Evolutionary conservation across 768 basidiomycete species (phyloP), one percentile per base, ranked within the genome.

Genomic region (Amyloporia xantha): DNA sequence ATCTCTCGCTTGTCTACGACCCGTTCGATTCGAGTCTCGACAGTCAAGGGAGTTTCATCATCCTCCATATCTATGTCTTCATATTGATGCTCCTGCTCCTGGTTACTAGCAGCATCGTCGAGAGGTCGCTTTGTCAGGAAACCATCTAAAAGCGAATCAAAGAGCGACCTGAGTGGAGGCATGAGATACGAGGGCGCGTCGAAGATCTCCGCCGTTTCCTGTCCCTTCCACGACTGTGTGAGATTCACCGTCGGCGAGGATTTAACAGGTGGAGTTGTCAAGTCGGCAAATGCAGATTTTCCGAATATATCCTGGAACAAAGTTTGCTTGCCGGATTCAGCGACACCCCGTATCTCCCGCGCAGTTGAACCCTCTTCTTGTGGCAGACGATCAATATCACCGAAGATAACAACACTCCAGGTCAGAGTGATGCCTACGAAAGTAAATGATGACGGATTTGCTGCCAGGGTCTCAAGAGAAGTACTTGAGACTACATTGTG

Each of bases 261-360:
- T 5, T 48, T 41, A n/a, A 54, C 46, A 21, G 58, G 48, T 26
- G 47, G 27, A 11, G 54, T 44, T 15, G 63, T 53, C 27, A 60
- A 52, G 26, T 68, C 61, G 5, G 59, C 57, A 56, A 92, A 81
- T 2, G 86, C 85, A 38, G 88, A 79, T 50, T 78, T 71, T 33
- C 93, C 93, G 60, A 95, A 96, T 60, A 94, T 88, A 60, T 94
- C 91, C 63, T 91, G 86, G 68, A 94, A 91, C 5, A 96, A 70
- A 6, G 89, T 86, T 50, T 73, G 70, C 53, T 59, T 71, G 54
- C 59, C 48, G 2, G 59, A 60, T 30, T 50, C 33, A 9, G 60
- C 51, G 19, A 58, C 60, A 41, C 62, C 59, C 43, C 50, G 61
- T 49, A 74, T 66, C 35, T 64, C 71, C 28, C 62, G 70, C 17